A percentile compares a stretch with the other conserved stretches of the same genome.
Evolutionary conservation across 768 basidiomycete genomes (phyloP).

Genomic region (Termitomyces eurrhizus): DNA sequence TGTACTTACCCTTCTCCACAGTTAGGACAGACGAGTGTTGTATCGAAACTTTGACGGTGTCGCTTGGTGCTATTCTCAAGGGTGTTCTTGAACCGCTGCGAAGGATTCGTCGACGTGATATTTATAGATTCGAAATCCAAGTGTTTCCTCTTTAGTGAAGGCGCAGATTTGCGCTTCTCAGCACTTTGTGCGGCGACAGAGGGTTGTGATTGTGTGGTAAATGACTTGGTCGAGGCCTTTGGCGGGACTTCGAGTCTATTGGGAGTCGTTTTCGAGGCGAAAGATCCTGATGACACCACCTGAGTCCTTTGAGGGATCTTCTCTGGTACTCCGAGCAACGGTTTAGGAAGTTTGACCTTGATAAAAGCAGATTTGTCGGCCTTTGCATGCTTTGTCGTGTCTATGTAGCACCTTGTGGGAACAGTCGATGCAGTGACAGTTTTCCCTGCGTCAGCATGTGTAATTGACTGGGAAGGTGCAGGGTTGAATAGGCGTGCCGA

Average conservation of each 20-base stretch:
- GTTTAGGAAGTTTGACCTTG: not conserved
- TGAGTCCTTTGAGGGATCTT: not conserved
- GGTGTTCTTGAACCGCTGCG: not conserved
- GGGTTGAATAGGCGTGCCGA: not conserved
- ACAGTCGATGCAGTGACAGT: not conserved
- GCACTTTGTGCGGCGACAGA: too few relatives aligned
- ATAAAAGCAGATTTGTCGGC: not conserved
- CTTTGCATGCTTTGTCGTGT: not conserved
- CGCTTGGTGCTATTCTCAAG: not conserved
- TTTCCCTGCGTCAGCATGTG: not conserved
- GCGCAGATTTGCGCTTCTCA: not conserved
- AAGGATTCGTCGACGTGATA: not conserved
- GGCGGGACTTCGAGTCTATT: not conserved
- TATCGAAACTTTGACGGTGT: not conserved
- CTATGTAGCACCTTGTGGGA: not conserved
- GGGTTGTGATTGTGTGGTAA: too few relatives aligned
- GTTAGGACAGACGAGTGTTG: not conserved
- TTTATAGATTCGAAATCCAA: not conserved
- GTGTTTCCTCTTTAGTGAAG: not conserved
- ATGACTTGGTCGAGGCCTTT: too few relatives aligned
- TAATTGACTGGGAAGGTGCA: not conserved
- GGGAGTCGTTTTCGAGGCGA: not conserved
- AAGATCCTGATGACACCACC: not conserved
- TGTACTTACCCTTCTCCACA: not conserved
- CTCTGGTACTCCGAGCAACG: not conserved